phyloP scores from a whole-genome alignment of 1,284 basidiomycete genomes.

The Apiotrichum gracile region DNA sequence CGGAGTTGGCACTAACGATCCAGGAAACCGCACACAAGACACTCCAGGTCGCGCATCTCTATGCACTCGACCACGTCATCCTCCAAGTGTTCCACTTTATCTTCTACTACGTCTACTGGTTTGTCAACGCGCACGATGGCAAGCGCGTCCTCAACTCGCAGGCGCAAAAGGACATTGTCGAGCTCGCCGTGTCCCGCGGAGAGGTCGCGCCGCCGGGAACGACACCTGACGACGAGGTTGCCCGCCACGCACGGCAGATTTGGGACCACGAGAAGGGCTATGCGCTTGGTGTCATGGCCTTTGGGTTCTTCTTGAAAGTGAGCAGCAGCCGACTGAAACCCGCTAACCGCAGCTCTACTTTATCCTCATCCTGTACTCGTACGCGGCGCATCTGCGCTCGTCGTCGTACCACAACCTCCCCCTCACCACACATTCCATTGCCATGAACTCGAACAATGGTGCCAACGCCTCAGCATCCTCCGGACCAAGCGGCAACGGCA shows the following conservation, averaged over 20 bases:
- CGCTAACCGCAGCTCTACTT: constrained; percentile 80
- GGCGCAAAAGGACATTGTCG: constrained; percentile 76
- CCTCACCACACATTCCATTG: constrained; percentile 42
- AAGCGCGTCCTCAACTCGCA: constrained; percentile 68
- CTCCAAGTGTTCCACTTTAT: constrained; percentile 87
- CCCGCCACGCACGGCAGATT: constrained; percentile 66
- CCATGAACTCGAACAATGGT: background rate
- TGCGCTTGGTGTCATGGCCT: constrained; percentile 61
- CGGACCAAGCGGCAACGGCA: background rate
- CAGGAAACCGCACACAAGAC: constrained; percentile 81
- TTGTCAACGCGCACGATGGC: constrained; percentile 85
- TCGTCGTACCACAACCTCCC: constrained; percentile 84
- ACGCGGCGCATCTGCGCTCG: constrained; percentile 84
- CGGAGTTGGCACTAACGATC: background rate
- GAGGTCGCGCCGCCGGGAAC: constrained; percentile 46
- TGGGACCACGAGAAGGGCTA: constrained; percentile 90
- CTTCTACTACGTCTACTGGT: constrained; percentile 86
- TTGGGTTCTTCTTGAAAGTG: constrained; percentile 88
- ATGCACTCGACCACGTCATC: constrained; percentile 85
- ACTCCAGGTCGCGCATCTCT: constrained; percentile 86
- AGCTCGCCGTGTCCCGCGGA: constrained; percentile 39
- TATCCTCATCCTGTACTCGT: constrained; percentile 84
- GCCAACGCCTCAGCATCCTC: background rate
- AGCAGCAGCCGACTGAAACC: too few relatives aligned
- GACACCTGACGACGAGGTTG: constrained; percentile 56